A percentile compares a stretch with the other conserved stretches of the same genome.
Conservation (phyloP, 1,284 basidiomycete genomes). For the Amylostereum areolatum region DNA sequence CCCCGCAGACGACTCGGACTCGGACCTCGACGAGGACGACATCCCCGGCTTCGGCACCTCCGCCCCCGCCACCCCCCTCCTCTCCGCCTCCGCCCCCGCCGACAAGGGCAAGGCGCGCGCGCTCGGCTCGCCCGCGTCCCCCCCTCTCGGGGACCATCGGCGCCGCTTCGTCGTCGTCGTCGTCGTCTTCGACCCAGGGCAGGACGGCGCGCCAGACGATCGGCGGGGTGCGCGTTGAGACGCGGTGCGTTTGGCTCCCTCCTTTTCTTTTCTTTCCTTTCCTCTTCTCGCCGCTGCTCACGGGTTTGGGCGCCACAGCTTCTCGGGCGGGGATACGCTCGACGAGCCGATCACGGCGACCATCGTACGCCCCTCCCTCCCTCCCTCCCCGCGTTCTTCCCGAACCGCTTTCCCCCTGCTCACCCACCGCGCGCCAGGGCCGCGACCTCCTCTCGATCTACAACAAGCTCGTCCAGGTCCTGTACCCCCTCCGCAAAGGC, state of each 20-base stretch:
- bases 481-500: slow-evolving; percentile 74
- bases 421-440: slow-evolving; percentile 39
- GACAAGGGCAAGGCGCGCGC: slow-evolving; percentile 70
- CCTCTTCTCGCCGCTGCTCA: neutral
- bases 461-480: slow-evolving; percentile 85
- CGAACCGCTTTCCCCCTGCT: neutral
- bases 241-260: slow-evolving; percentile 48
- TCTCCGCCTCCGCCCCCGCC: slow-evolving; percentile 21
- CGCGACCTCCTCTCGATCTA: slow-evolving; percentile 88
- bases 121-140: slow-evolving; percentile 45
- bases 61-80: slow-evolving; percentile 45
- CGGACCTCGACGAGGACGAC: slow-evolving; percentile 72
- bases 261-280: neutral
- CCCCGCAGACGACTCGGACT: slow-evolving; percentile 52
- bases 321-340: slow-evolving; percentile 77
- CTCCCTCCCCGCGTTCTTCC: neutral
- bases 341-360: slow-evolving; percentile 88
- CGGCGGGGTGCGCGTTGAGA: slow-evolving; percentile 84
- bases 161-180: slow-evolving; percentile 25
- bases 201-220: slow-evolving; percentile 54
- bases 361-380: slow-evolving; percentile 55
- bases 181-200: slow-evolving; percentile 15
- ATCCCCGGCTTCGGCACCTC: slow-evolving; percentile 62
- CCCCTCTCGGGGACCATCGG: slow-evolving; percentile 71
- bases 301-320: slow-evolving; percentile 38